Conservation (phyloP, 2,329 filamentous ascomycete species). For the Curvularia spicifera region DNA sequence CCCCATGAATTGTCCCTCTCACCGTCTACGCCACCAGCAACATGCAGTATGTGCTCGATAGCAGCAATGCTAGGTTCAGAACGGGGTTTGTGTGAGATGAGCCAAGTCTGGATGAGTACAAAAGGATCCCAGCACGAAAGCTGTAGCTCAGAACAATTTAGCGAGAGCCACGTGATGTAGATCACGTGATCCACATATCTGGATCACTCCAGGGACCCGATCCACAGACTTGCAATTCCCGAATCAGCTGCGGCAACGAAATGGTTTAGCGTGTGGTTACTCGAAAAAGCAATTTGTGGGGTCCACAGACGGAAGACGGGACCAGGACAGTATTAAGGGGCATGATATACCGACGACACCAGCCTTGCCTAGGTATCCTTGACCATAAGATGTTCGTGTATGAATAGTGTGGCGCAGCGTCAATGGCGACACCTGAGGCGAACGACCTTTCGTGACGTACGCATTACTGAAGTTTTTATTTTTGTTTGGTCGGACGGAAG, state of each 20-base stretch:
- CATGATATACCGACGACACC: neutral
- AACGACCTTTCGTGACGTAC: neutral
- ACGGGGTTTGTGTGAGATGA: neutral
- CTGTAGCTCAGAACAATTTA: neutral
- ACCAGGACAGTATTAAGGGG: neutral
- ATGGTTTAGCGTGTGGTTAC: too few species aligned
- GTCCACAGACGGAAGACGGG: neutral
- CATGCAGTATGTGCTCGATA: too few species aligned
- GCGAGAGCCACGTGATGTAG: slow-evolving; percentile 3
- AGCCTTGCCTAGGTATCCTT: neutral
- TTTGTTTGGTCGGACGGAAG: neutral
- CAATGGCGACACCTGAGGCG: neutral
- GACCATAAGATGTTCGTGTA: neutral
- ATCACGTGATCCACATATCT: neutral
- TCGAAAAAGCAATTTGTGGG: neutral
- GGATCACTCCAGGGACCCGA: neutral
- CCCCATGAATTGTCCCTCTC: neutral
- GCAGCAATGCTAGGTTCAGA: neutral
- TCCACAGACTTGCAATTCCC: neutral
- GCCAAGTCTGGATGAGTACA: neutral
- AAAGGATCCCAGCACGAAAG: neutral
- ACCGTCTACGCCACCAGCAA: neutral
- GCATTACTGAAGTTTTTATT: neutral
- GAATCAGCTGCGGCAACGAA: neutral
- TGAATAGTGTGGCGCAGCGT: neutral